phyloP scores from a whole-genome alignment of 2,329 filamentous ascomycete species.

The Claviceps purpurea region DNA sequence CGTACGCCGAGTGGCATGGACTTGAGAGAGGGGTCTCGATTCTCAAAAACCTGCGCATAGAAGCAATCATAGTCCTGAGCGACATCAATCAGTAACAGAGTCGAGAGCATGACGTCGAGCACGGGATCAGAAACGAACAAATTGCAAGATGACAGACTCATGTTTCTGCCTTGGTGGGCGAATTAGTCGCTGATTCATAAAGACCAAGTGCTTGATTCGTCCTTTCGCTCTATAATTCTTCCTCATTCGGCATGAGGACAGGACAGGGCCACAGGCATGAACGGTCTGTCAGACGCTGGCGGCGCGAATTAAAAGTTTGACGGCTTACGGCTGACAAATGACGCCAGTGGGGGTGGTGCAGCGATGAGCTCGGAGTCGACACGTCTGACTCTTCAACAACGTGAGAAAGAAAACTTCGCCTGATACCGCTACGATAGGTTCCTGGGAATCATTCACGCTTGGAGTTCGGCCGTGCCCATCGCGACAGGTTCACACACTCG shows the following conservation, averaged over 20 bases:
- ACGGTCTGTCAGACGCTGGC: background rate
- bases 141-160: constrained; percentile 63
- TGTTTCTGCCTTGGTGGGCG: constrained; percentile 37
- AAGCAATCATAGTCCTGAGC: constrained; percentile 73
- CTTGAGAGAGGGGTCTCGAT: constrained; percentile 60
- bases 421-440: background rate
- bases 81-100: background rate
- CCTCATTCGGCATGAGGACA: background rate
- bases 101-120: background rate
- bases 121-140: constrained; percentile 40
- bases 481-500: background rate
- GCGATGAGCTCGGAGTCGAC: background rate
- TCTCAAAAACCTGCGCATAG: constrained; percentile 84
- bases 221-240: background rate
- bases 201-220: constrained; percentile 1
- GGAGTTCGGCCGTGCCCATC: background rate
- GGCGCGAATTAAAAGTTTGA: background rate
- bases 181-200: constrained; percentile 8
- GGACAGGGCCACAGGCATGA: background rate
- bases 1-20: constrained; percentile 67
- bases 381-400: background rate
- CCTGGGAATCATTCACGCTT: background rate
- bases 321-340: background rate
- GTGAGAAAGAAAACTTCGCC: background rate
- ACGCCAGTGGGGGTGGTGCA: background rate